Evolutionary conservation across 768 basidiomycete species (phyloP), one percentile per base, ranked within the genome.

Genomic region (Harrya chromipes): DNA sequence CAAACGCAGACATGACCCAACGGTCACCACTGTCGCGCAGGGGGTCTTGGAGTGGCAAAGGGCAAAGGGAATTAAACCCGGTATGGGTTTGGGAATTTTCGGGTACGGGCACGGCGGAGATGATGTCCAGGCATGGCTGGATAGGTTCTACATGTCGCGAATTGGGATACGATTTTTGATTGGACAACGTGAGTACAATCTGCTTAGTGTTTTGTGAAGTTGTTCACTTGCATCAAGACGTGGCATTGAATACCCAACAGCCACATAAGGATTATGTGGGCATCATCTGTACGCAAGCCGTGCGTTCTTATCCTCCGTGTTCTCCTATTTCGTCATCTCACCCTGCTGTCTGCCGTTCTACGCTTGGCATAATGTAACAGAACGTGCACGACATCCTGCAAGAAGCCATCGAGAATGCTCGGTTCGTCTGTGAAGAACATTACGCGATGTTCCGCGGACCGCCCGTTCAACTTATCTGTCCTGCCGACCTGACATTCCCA

Each of bases 321-420:
- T 33, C 23, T 45, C 19, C 10, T 40, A 24, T 34, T 42, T 38
- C 6, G 9, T 39, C 43, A 12, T 49, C 24, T 46, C 42, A 54
- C 14, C 19, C 4, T 42, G 17, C 10, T 16, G 11, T 40, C 27
- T n/a, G 13, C 17, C 24, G 21, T 6, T 27, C 16, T 42, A 13
- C 35, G 7, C 21, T 20, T 10, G 23, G 12, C 34, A 14, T 35
- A 12, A 44, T 48, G 26, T n/a, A 43, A 31, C 60, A 90, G 82
- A 97, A 94, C 67, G 85, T 99, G 0, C 93, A 94, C 60, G 94
- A 98, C 63, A 97, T 97, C 55, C 86, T 95, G n/a, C 87, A 91
- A 62, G 97, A 99, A 75, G 90, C 95, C 0, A 97, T 98, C 59
- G 95, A 99, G 68, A 98, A 99, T 68, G 94, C 97, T 6, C 83